phyloP scores from a whole-genome alignment of 371 early-diverging fungal species.

The Mortierella sp. region DNA sequence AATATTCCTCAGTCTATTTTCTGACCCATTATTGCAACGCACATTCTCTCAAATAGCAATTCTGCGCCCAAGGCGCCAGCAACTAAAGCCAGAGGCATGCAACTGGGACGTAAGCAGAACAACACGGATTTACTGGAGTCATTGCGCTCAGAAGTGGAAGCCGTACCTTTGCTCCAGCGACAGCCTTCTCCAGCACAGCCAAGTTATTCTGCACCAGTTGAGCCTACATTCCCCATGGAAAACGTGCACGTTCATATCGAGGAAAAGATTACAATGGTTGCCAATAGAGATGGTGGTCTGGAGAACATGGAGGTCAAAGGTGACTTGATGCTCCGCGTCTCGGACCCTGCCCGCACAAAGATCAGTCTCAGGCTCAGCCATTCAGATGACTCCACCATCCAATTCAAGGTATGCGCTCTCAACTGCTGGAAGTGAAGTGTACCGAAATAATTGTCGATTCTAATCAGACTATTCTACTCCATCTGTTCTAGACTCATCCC shows the following conservation, averaged over 20 bases:
- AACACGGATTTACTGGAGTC: slow-evolving; percentile 82
- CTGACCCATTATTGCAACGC: neutral
- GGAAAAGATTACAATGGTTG: slow-evolving; percentile 85
- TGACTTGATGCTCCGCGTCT: slow-evolving; percentile 82
- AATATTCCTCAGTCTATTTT: neutral
- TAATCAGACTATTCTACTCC: neutral
- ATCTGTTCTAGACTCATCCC: slow-evolving; percentile 82
- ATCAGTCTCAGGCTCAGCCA: slow-evolving; percentile 69
- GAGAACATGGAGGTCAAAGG: slow-evolving; percentile 95
- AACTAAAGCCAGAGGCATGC: slow-evolving; percentile 90
- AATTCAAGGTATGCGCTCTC: slow-evolving; percentile 64
- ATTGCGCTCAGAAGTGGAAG: slow-evolving; percentile 81
- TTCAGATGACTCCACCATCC: slow-evolving; percentile 71
- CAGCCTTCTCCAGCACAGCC: slow-evolving; percentile 29
- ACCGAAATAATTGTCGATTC: neutral
- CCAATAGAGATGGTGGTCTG: slow-evolving; percentile 92
- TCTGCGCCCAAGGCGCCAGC: slow-evolving; percentile 58
- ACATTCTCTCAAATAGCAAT: slow-evolving; percentile 13
- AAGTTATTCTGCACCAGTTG: slow-evolving; percentile 35
- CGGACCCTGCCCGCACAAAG: slow-evolving; percentile 72
- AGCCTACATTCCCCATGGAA: slow-evolving; percentile 40
- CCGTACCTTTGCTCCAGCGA: slow-evolving; percentile 56
- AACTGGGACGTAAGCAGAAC: slow-evolving; percentile 90
- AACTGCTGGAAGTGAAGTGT: neutral
- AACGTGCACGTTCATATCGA: slow-evolving; percentile 91